Base-by-base conservation (phyloP, 805 yeast species). In the Metschnikowia chrysomelidarum region DNA sequence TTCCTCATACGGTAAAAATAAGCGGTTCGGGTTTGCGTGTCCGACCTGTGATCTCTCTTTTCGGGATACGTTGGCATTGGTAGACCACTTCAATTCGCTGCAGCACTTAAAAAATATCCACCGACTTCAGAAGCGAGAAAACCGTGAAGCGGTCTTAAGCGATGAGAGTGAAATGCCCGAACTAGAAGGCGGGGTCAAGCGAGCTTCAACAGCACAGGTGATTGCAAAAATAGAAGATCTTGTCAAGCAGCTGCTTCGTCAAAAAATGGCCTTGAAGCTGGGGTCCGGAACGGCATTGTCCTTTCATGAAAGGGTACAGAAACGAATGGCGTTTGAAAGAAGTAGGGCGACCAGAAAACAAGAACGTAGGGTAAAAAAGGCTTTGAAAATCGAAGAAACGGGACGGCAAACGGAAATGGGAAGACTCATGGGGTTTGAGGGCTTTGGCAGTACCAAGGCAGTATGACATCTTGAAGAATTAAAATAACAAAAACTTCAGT, bases 21-120 rank as follows among this genome's bases (percentile, higher is more conserved):
- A 35, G 71, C 76, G 84, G 17, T 85, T 86, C 41, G 96, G 97
- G 15, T 91, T 91, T 59, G 75, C 75, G 49, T 93, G 98, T 60
- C 84, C 82, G 8, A 57, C 76, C 2, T 93, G 98, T 59, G 76
- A 82, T 44, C 57, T 86, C 39, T 81, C 91, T 2, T 91, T 77
- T 61, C 80, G 87, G 52, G 97, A 93, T 55, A 82, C 84, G 38
- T 62, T 87, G 47, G 83, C 87, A 43, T 78, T 80, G 54, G 70
- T 87, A 3, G 94, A 89, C 53, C 98, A 93, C 62, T 64, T 87
- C 52, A 87, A 86, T 52, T 78, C 87, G 23, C 79, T 78, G 22
- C 80, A 73, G 41, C 98, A 84, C 59, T 40, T 40, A 17, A 15
- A 32, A 13, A 46, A 44, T 51, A 71, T 24, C 54, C 61, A 4